These are phyloP conservation scores for Rhodamnia argentea DNA, from an alignment of 345 rosid species.

Conservation along the genomic window DNA sequence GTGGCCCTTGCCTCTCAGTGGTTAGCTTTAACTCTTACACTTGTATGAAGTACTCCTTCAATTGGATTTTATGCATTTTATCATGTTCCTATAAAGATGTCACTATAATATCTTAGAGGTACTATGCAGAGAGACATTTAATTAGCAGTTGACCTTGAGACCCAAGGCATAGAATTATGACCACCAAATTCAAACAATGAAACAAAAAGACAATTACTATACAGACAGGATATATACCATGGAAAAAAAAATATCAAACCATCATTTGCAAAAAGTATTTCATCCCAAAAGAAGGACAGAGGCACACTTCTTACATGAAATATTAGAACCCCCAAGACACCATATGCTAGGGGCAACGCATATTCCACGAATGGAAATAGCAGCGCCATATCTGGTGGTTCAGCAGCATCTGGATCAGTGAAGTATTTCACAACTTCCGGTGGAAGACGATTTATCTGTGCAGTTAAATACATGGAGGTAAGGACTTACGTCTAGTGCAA, in stretches of 20 bases:
- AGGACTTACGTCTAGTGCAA: background rate
- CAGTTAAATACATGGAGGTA: slow-evolving; percentile 8
- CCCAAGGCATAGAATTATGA: background rate
- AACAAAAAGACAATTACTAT: background rate
- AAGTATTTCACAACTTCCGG: slow-evolving; percentile 89
- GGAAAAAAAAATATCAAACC: background rate
- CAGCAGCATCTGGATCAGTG: slow-evolving; percentile 82
- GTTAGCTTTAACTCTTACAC: background rate
- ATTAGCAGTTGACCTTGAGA: background rate
- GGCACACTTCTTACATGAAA: slow-evolving; percentile 61
- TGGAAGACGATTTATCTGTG: slow-evolving; percentile 87
- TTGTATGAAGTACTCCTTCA: background rate
- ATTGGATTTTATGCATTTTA: background rate
- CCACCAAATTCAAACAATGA: background rate
- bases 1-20: background rate
- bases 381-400: slow-evolving; percentile 85
- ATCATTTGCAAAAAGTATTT: background rate
- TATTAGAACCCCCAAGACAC: slow-evolving; percentile 76
- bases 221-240: background rate
- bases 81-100: background rate
- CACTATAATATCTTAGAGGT: background rate
- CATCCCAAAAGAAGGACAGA: background rate
- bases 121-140: background rate
- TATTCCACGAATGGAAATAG: slow-evolving; percentile 83
- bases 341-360: slow-evolving; percentile 91